phyloP scores from a whole-genome alignment of 2,329 filamentous ascomycete genomes.

The Tolypocladium album region DNA sequence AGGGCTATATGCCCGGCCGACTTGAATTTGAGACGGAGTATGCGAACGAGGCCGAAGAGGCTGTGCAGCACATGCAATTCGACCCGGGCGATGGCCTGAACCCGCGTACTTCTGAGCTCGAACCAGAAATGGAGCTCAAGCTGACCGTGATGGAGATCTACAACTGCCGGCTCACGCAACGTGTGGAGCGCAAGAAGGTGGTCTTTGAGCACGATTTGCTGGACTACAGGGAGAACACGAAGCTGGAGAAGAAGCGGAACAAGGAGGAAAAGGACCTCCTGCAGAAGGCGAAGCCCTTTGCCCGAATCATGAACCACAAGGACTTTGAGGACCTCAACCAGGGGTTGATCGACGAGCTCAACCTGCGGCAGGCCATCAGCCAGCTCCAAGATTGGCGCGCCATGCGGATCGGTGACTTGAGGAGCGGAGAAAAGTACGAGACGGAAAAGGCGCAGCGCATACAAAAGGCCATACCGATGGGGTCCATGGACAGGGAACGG shows the following conservation, averaged over 20 bases:
- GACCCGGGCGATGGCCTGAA: constrained; percentile 92
- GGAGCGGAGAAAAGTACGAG: constrained; percentile 86
- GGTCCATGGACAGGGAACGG: constrained; percentile 71
- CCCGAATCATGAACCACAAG: constrained; percentile 87
- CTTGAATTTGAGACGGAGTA: constrained; percentile 97
- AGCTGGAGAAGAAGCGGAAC: constrained; percentile 84
- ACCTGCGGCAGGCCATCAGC: constrained; percentile 76
- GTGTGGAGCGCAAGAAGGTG: constrained; percentile 90
- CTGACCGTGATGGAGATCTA: constrained; percentile 98
- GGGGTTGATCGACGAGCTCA: constrained; percentile 81
- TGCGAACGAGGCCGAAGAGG: constrained; percentile 95
- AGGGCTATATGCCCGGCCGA: constrained; percentile 96
- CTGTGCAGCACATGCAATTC: constrained; percentile 96
- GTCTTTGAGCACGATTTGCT: constrained; percentile 92
- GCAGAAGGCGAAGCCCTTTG: constrained; percentile 92
- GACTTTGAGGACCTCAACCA: constrained; percentile 83
- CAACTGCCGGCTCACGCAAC: constrained; percentile 79
- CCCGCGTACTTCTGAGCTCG: constrained; percentile 69
- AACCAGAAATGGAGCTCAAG: constrained; percentile 95
- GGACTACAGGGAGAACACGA: constrained; percentile 86
- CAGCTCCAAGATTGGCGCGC: constrained; percentile 92
- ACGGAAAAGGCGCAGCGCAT: constrained; percentile 70
- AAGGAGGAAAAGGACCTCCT: constrained; percentile 90
- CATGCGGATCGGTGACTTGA: constrained; percentile 73
- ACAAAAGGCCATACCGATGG: constrained; percentile 60